Base-by-base conservation (phyloP, 2,329 filamentous ascomycete species). In the Fusarium buharicum region DNA sequence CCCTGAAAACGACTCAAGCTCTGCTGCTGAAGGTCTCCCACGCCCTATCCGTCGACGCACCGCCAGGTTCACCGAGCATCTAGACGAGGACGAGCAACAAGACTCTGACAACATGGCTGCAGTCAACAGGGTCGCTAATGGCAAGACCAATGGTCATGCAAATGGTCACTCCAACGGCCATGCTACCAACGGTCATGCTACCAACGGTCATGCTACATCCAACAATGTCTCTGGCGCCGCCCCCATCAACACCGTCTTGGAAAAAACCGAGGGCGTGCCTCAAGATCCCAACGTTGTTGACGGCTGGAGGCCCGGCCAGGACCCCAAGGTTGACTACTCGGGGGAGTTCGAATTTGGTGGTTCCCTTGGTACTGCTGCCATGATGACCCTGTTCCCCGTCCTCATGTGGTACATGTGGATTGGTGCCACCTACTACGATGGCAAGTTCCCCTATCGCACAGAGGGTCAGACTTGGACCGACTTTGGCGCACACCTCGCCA, bases 331-430 rank as follows among this genome's bases (percentile, higher is more conserved):
- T 54, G 87, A 90, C 77, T 79, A 83, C 70, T 87, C 85, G 2
- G 86, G 84, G 62, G 80, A 84, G 62, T 84, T 86, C 68, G 96
- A 99, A 74, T 99, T 98, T 73, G 94, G 94, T 63, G 95, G 95
- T 55, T 88, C 91, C 4, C 74, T 84, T n/a, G 94, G 95, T 51
- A 90, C 93, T 37, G 78, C 85, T 14, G 81, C 85, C 67, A 93
- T 97, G 86, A 98, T 98, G 92, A 84, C 93, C 62, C 87, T 90
- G 40, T 99, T 98, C 78, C 95, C 95, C n/a, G 62, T 89, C 33
- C 84, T 99, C 70, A 98, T 98, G 94, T 97, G 92, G 85, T 98
- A 97, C 80, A 97, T 99, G 93, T 98, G 93, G 93, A 89, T 96
- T 76, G 95, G 95, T 46, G 91, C 94, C 30, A 93, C 89, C 45